Evolutionary conservation across 202 grass and related monocot species (phyloP).

Genomic region (Carex sylvatica): DNA sequence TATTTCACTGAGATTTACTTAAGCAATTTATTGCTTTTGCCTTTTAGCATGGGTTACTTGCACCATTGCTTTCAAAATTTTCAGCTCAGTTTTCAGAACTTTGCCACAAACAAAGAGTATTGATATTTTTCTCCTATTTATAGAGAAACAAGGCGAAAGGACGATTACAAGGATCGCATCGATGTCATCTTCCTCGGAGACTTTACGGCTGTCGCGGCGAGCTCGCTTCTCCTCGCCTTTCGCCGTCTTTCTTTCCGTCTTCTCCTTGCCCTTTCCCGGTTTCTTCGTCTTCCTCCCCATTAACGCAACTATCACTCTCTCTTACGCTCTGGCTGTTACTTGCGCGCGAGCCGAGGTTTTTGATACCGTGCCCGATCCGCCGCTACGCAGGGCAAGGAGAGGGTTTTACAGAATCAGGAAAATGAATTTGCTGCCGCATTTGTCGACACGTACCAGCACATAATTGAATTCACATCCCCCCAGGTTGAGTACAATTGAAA

Average conservation of each 20-base stretch:
- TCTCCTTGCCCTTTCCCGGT: slow-evolving; percentile 88
- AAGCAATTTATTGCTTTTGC: not conserved
- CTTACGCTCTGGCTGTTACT: not conserved
- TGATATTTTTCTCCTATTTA: not conserved
- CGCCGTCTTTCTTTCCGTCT: slow-evolving; percentile 82
- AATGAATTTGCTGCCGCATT: not conserved
- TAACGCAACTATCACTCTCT: not conserved
- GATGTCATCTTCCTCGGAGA: slow-evolving; percentile 86
- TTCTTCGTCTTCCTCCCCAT: slow-evolving; percentile 99
- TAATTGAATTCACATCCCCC: too few relatives aligned
- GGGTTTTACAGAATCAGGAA: not conserved
- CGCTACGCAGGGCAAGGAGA: not conserved
- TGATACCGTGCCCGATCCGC: not conserved
- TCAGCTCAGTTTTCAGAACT: not conserved
- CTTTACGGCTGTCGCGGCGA: slow-evolving; percentile 60
- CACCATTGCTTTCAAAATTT: not conserved
- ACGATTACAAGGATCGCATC: slow-evolving; percentile 77
- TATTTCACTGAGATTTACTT: slow-evolving; percentile 1
- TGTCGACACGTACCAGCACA: not conserved
- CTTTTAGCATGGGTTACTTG: not conserved
- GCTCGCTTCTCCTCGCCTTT: slow-evolving; percentile 86
- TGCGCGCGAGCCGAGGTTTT: not conserved
- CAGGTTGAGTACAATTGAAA: too few relatives aligned
- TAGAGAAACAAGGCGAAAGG: not conserved
- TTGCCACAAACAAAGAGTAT: not conserved